These are phyloP conservation scores for Nicotiana rustica DNA, from an alignment of 305 asterid genomes.

Conservation along the genomic window DNA sequence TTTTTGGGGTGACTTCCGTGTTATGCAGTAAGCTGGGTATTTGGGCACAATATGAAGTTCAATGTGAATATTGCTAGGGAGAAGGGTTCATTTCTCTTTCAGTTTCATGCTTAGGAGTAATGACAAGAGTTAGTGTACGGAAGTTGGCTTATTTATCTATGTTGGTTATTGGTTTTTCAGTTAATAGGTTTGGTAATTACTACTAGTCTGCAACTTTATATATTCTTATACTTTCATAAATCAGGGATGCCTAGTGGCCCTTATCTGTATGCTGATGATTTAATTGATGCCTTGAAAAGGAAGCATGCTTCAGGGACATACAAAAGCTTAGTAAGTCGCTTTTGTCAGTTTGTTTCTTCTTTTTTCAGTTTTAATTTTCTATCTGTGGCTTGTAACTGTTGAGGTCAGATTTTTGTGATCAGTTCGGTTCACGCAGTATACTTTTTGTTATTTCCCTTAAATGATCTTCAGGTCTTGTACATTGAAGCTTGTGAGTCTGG, in stretches of 20 bases:
- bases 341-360: slow-evolving; percentile 9
- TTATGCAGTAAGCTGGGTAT: background rate
- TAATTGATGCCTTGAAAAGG: slow-evolving; percentile 62
- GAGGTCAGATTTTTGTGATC: slow-evolving; percentile 5
- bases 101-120: background rate
- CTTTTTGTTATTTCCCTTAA: background rate
- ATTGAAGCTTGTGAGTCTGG: slow-evolving; percentile 95
- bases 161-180: background rate
- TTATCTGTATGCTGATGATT: slow-evolving; percentile 76
- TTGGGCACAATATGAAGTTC: background rate
- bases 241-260: slow-evolving; percentile 85
- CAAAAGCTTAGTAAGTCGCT: slow-evolving; percentile 74
- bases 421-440: background rate
- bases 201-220: background rate
- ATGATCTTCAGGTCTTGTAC: slow-evolving; percentile 70
- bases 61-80: slow-evolving; percentile 4
- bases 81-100: background rate
- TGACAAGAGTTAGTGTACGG: background rate
- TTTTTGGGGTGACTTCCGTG: background rate
- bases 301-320: slow-evolving; percentile 86
- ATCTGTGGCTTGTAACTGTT: background rate
- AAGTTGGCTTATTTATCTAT: background rate
- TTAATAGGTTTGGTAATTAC: background rate
- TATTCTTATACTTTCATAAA: slow-evolving; percentile 31
- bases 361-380: background rate